Base-by-base conservation (phyloP, 2,329 filamentous ascomycete genomes). In the Akanthomyces uredinophilus region DNA sequence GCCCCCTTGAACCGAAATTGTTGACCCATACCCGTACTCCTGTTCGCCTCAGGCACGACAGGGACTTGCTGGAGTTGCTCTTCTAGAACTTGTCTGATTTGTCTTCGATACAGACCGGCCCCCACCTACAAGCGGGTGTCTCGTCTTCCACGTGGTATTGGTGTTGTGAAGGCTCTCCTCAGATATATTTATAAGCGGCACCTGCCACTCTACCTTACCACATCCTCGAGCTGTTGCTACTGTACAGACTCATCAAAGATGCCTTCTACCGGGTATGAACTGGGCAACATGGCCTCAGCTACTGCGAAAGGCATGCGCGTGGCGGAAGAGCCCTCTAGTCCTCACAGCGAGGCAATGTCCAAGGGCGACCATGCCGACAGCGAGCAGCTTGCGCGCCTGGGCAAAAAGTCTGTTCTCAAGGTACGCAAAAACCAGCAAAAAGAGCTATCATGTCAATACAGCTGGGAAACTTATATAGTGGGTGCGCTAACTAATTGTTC, bases 381-480 rank as follows among this genome's bases (percentile, higher is more conserved):
- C 47, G 53, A 58, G 16, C 53, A 56, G 41, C 57, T 64, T 10
- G 53, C 51, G 14, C 62, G 62, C 20, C 20, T 64, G n/a, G 62
- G 62, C 35, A 64, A 64, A 39, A 64, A 64, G 52, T 47, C 46
- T 14, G 62, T 64, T 37, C 52, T 64, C 35, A 61, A 60, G 58
- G 62, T 64, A 58, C 5, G 60, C n/a, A n/a, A 24, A 7, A 43
- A 13, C 43, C 5, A 47, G 1, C 2, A 32, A 8, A 29, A 27
- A 14, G 13, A 16, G 11, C 13, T 51, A 8, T 8, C 11, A 32
- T 6, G 2, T 51, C 13, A 13, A 35, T 27, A 14, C 29, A 35
- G 3, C 37, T 11, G 24, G n/a, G 4, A 4, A 24, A 24, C 16
- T 14, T 46, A 13, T 39, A 39, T 39, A 5, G 1, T 39, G 14